These are phyloP conservation scores for Colletotrichum horii DNA, from an alignment of 2,329 filamentous ascomycete species.

Conservation along the genomic window DNA sequence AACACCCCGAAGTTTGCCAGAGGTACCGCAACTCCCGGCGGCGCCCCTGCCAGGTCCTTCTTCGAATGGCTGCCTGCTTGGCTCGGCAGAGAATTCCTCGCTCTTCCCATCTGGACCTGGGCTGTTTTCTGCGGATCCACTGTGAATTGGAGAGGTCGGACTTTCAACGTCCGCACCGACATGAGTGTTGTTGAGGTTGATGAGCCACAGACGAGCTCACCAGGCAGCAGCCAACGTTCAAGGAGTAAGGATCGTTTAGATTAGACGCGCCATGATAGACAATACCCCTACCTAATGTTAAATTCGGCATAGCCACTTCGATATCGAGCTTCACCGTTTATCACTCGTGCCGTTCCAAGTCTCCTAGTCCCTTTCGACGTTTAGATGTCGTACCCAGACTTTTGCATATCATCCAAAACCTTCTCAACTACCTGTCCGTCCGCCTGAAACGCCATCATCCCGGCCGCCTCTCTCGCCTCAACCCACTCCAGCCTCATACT, in stretches of 20 bases:
- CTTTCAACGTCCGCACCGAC: slow-evolving; percentile 82
- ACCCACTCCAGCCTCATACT: slow-evolving; percentile 24
- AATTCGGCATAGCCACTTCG: background rate
- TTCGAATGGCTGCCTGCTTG: slow-evolving; percentile 80
- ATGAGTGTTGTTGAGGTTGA: slow-evolving; percentile 71
- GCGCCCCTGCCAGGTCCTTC: slow-evolving; percentile 60
- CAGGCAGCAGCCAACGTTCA: background rate
- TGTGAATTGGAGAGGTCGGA: slow-evolving; percentile 85
- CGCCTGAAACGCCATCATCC: slow-evolving; percentile 23
- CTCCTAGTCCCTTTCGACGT: background rate
- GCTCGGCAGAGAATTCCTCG: slow-evolving; percentile 82
- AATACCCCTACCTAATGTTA: background rate
- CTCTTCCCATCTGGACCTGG: slow-evolving; percentile 88
- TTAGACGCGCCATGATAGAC: background rate
- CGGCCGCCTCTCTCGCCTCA: slow-evolving; percentile 20
- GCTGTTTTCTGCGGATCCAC: slow-evolving; percentile 88
- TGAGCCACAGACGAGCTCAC: background rate
- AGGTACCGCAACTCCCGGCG: slow-evolving; percentile 40
- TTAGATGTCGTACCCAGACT: background rate
- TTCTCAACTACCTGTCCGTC: background rate
- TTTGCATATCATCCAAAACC: background rate
- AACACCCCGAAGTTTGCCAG: slow-evolving; percentile 78
- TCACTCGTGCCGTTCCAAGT: background rate
- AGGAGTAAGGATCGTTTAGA: slow-evolving; percentile 20
- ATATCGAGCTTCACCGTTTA: background rate